A percentile compares a stretch with the other conserved stretches of the same genome.
These are phyloP conservation scores for Centaurea solstitialis DNA, from an alignment of 129 eudicot genomes.

Conservation along the genomic window DNA sequence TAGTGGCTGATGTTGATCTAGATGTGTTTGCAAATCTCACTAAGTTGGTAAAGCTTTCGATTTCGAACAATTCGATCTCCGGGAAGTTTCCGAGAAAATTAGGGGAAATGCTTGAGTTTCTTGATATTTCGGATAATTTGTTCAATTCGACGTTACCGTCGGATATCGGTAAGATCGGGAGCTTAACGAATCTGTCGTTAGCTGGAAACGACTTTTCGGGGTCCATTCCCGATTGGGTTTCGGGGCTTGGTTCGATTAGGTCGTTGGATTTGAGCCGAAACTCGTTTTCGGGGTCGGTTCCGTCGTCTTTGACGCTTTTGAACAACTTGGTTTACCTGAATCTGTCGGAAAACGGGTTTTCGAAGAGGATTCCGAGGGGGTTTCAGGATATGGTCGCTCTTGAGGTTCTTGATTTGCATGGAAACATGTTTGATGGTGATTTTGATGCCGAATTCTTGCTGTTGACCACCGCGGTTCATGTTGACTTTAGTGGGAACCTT, in stretches of 20 bases:
- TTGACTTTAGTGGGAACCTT: constrained; percentile 85
- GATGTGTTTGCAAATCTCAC: constrained; percentile 79
- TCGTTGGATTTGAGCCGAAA: constrained; percentile 87
- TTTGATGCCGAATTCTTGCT: constrained; percentile 71
- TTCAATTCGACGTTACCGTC: constrained; percentile 67
- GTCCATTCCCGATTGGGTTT: constrained; percentile 66
- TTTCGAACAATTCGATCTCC: constrained; percentile 79
- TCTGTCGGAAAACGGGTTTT: constrained; percentile 61
- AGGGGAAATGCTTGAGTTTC: constrained; percentile 67
- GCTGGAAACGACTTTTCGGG: constrained; percentile 93
- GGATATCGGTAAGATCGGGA: constrained; percentile 55
- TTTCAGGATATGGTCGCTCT: constrained; percentile 60
- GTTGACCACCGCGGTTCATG: constrained; percentile 69
- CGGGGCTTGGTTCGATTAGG: constrained; percentile 65
- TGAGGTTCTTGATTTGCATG: constrained; percentile 89
- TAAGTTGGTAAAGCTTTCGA: constrained; percentile 77
- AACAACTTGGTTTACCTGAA: constrained; percentile 66
- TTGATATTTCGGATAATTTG: constrained; percentile 74
- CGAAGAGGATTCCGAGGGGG: constrained; percentile 68
- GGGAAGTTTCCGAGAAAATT: constrained; percentile 67
- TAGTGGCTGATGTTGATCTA: constrained; percentile 82
- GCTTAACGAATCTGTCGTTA: constrained; percentile 74
- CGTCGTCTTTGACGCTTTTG: constrained; percentile 51
- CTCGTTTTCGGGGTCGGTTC: constrained; percentile 71
- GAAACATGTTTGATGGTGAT: constrained; percentile 74